Evolutionary conservation across 2,329 filamentous ascomycete species (phyloP), one percentile per base, ranked within the genome.

Genomic region (Aspergillus tamarii): DNA sequence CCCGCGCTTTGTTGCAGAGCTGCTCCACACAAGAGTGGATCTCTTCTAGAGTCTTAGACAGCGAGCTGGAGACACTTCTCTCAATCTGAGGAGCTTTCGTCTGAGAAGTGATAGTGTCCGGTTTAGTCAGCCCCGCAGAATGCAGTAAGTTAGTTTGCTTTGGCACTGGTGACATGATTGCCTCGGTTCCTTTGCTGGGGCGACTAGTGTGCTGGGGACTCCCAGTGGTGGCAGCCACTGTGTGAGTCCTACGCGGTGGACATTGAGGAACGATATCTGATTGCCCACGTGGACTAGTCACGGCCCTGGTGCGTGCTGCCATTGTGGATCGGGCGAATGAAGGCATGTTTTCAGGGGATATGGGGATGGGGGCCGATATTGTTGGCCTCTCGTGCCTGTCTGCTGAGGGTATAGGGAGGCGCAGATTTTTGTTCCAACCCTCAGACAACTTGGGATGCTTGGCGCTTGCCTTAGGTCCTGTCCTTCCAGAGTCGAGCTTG

Each of bases 241-340:
- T 43, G 41, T 64, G 61, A n/a, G 46, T 45, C 28, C 64, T 62
- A 32, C 63, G 67, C 16, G 39, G 14, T 4, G 57, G 67, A 14
- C 34, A 12, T 5, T 67, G 63, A 11, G 56, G 57, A 8, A 43
- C 34, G 52, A 21, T 46, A 7, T 63, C 41, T 16, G 45, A 39
- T 53, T 54, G 57, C n/a, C 12, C 45, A 21, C 46, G 53, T 23
- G 50, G n/a, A n/a, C 34, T 60, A 30, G 26, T 53, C 23, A 62
- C 56, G 11, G 66, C 65, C 30, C 63, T 69, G 12, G 59, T 69
- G 26, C 62, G 68, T 6, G 68, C 66, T 23, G 67, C 65, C 59
- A 64, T 64, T n/a, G 68, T 69, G 21, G 65, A 60, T 16, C 64
- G 65, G 28, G 64, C 65, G 41, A 69, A 67, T 1, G 68, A 69